These are phyloP conservation scores for Nasturtium officinale DNA, from an alignment of 345 rosid genomes.

Conservation along the genomic window DNA sequence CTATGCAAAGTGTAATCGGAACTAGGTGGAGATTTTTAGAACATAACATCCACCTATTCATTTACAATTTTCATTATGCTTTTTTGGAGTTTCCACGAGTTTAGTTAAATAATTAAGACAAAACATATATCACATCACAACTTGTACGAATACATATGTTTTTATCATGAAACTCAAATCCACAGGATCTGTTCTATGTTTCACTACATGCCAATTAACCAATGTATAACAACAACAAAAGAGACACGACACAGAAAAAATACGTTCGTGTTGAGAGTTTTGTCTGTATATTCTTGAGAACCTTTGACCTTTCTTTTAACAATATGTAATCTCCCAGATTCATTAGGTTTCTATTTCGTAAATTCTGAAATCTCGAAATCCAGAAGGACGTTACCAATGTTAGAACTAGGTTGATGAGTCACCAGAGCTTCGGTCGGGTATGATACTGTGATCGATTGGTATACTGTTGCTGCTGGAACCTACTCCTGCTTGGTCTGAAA, in stretches of 20 bases:
- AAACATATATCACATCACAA: neutral
- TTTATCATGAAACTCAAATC: neutral
- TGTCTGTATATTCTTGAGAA: constrained; percentile 25
- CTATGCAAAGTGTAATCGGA: no score
- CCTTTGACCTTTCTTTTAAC: constrained; percentile 13
- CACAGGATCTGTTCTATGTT: constrained; percentile 10
- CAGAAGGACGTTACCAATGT: constrained; percentile 23
- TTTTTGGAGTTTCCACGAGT: neutral
- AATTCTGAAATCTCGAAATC: constrained; percentile 14
- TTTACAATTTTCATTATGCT: neutral
- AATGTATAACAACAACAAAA: constrained; percentile 39
- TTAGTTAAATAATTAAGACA: neutral
- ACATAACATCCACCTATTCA: neutral
- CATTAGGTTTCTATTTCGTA: neutral
- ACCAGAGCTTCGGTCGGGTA: constrained; percentile 9
- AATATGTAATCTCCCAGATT: constrained; percentile 29
- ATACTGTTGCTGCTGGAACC: constrained; percentile 40
- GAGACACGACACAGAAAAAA: constrained; percentile 37
- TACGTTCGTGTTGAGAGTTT: constrained; percentile 35
- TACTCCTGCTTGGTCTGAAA: constrained; percentile 46
- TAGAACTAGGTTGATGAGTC: constrained; percentile 38
- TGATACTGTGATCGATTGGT: constrained; percentile 32
- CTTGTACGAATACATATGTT: constrained; percentile 12
- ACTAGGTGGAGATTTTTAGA: no score
- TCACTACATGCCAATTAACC: constrained; percentile 26